A percentile compares a stretch with the other conserved stretches of the same genome.
These are phyloP conservation scores for Hirschioporus abietinus DNA, from an alignment of 768 basidiomycete genomes.

Conservation along the genomic window DNA sequence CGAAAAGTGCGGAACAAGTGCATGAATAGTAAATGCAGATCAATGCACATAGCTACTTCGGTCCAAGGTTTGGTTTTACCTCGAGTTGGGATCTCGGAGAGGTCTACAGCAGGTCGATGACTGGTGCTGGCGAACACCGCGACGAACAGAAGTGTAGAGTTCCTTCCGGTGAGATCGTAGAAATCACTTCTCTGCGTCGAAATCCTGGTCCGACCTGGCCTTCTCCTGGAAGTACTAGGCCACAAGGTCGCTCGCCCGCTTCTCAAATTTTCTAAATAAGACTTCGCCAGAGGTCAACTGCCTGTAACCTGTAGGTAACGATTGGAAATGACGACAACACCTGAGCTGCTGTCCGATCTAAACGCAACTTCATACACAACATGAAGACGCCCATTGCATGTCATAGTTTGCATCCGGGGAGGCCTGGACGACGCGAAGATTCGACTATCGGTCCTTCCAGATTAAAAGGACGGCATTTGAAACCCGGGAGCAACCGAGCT, in stretches of 20 bases:
- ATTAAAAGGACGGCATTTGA: too few relatives aligned
- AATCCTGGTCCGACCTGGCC: background rate
- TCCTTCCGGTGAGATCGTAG: background rate
- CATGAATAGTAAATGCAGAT: background rate
- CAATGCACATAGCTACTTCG: background rate
- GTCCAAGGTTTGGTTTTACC: background rate
- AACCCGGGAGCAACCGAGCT: background rate
- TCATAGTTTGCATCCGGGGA: too few relatives aligned
- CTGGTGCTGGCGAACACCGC: background rate
- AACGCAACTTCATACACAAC: background rate
- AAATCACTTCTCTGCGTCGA: background rate
- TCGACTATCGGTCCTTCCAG: too few relatives aligned
- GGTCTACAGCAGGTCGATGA: background rate
- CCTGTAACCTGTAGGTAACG: background rate
- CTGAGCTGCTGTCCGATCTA: background rate
- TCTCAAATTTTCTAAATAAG: background rate
- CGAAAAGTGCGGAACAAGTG: background rate
- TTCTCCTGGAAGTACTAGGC: background rate
- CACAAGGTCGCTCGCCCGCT: background rate
- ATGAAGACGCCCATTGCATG: background rate
- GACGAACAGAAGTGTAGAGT: background rate
- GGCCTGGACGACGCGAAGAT: too few relatives aligned
- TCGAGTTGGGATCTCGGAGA: background rate
- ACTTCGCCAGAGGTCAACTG: background rate
- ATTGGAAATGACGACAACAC: background rate